Evolutionary conservation across 345 rosid species (phyloP).

Genomic region (Camelina neglecta): DNA sequence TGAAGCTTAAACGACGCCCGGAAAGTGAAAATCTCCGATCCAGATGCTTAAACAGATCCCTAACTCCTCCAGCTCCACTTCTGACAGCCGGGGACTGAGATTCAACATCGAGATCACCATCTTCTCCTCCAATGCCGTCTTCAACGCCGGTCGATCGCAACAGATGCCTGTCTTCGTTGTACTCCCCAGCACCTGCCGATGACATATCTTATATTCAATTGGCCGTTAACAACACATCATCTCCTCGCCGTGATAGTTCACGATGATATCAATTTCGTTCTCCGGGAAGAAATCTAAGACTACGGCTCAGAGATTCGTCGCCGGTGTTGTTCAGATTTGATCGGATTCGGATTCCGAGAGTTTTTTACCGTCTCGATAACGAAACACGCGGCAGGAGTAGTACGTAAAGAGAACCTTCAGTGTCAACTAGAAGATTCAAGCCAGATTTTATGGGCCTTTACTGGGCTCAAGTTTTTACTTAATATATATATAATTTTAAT

Average conservation of each 20-base stretch:
- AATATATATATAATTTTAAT: too few species aligned
- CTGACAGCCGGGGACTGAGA: slow-evolving; percentile 44
- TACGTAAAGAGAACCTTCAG: slow-evolving; percentile 12
- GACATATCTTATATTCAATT: slow-evolving; percentile 34
- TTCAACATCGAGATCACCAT: slow-evolving; percentile 44
- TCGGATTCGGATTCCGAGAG: slow-evolving; percentile 40
- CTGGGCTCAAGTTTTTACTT: slow-evolving; percentile 2
- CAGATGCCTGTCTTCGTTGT: slow-evolving; percentile 49
- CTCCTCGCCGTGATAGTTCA: not conserved
- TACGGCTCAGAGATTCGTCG: slow-evolving; percentile 17
- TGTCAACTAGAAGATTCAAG: slow-evolving; percentile 19
- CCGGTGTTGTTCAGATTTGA: slow-evolving; percentile 43
- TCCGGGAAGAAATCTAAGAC: slow-evolving; percentile 5
- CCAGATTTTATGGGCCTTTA: slow-evolving; percentile 32
- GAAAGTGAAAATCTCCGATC: slow-evolving; percentile 68
- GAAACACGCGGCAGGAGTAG: slow-evolving; percentile 36
- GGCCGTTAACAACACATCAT: slow-evolving; percentile 24
- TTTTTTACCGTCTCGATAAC: slow-evolving; percentile 34
- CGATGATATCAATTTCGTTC: not conserved
- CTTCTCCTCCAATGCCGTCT: slow-evolving; percentile 18
- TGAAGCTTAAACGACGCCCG: slow-evolving; percentile 57
- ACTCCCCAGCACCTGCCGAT: slow-evolving; percentile 47
- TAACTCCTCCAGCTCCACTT: slow-evolving; percentile 43
- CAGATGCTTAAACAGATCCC: slow-evolving; percentile 65
- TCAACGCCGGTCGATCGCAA: slow-evolving; percentile 45